phyloP scores from a whole-genome alignment of 805 yeast genomes.

The Candida railenensis region DNA sequence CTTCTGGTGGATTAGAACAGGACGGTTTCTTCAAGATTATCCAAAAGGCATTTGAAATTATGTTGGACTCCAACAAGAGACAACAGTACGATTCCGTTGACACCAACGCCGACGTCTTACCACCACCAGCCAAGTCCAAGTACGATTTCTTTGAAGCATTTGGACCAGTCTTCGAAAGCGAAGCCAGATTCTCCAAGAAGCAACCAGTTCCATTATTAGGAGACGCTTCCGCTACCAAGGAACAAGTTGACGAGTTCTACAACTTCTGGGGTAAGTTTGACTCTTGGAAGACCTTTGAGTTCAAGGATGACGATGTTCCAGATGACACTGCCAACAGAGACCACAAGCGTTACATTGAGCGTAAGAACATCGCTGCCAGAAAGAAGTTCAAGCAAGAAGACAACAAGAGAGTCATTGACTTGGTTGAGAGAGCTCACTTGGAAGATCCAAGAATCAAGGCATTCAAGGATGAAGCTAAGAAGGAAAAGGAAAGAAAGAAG shows the following conservation, averaged over 20 bases:
- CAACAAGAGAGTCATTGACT: constrained; percentile 80
- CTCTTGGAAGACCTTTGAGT: constrained; percentile 98
- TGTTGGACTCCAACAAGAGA: constrained; percentile 83
- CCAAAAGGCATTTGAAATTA: constrained; percentile 91
- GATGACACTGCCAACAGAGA: constrained; percentile 99
- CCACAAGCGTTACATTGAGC: constrained; percentile 97
- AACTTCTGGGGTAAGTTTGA: constrained; percentile 92
- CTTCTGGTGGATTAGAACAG: constrained; percentile 81
- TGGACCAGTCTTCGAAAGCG: constrained; percentile 88
- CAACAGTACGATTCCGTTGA: constrained; percentile 96
- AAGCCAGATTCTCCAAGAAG: constrained; percentile 88
- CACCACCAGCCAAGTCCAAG: constrained; percentile 64
- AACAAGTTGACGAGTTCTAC: constrained; percentile 87
- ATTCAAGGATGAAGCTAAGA: constrained; percentile 92
- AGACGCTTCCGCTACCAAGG: constrained; percentile 59
- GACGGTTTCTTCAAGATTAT: constrained; percentile 98
- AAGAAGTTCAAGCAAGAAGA: constrained; percentile 98
- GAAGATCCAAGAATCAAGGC: constrained; percentile 94
- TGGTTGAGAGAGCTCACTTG: constrained; percentile 81
- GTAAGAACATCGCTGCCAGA: constrained; percentile 95
- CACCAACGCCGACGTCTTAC: constrained; percentile 76
- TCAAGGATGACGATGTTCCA: constrained; percentile 98
- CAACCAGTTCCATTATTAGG: constrained; percentile 89
- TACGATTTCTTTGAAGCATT: constrained; percentile 90
- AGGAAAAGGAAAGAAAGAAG: constrained; percentile 89